Percentiles rank a stretch among this genome's conserved stretches.
These are phyloP conservation scores for Asterophora parasitica DNA, from an alignment of 768 basidiomycete species.

Conservation along the genomic window DNA sequence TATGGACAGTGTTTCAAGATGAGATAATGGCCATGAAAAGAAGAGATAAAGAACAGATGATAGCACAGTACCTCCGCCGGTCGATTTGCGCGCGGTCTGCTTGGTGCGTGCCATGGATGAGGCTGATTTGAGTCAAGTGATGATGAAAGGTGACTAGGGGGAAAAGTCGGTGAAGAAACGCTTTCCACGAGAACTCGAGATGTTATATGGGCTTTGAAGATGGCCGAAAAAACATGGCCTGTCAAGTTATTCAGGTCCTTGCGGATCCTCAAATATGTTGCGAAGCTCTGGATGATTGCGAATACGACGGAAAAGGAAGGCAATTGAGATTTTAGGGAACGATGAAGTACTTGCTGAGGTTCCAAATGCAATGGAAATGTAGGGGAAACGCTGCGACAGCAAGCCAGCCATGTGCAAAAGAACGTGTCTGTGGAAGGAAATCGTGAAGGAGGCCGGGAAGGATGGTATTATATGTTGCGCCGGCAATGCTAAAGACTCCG, in stretches of 20 bases:
- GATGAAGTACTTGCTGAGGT: too few species aligned
- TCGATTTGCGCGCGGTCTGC: slow-evolving; percentile 85
- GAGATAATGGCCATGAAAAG: too few species aligned
- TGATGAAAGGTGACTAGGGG: neutral
- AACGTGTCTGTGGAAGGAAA: too few species aligned
- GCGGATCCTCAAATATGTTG: neutral
- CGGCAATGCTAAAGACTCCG: too few species aligned
- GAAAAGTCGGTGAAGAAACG: neutral
- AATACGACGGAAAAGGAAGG: neutral
- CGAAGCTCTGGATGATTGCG: neutral
- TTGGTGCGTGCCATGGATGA: slow-evolving; percentile 66
- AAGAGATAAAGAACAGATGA: neutral
- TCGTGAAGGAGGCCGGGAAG: too few species aligned
- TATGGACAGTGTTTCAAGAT: too few species aligned
- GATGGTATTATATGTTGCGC: too few species aligned
- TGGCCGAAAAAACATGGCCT: neutral
- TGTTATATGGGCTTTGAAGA: neutral
- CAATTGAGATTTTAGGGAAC: too few species aligned
- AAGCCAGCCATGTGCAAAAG: too few species aligned
- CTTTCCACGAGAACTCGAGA: too few species aligned
- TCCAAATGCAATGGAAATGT: too few species aligned
- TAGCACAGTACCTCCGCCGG: slow-evolving; percentile 48
- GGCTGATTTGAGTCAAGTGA: neutral
- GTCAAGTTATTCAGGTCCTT: neutral
- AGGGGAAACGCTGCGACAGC: too few species aligned